Evolutionary conservation across 2,329 filamentous ascomycete species (phyloP).

Genomic region (Calonectria hawksworthii): DNA sequence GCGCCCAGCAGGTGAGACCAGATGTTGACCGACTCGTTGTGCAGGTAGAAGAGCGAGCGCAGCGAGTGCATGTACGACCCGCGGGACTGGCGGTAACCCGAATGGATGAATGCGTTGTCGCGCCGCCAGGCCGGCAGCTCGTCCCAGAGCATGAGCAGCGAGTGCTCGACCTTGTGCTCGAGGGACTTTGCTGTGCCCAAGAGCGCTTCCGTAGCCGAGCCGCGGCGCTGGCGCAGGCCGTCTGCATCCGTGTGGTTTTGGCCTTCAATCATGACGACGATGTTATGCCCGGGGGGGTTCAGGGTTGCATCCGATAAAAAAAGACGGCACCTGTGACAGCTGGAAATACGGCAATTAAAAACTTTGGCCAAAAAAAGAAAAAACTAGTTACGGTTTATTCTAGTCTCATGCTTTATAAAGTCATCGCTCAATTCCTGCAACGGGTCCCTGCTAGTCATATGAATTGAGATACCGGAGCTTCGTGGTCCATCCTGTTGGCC

Average conservation of each 20-base stretch:
- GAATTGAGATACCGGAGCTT: constrained; percentile 30
- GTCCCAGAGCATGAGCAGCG: constrained; percentile 68
- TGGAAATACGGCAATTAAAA: neutral
- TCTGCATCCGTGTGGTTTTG: constrained; percentile 20
- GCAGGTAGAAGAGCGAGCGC: constrained; percentile 65
- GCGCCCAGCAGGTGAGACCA: constrained; percentile 77
- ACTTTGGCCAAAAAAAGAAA: neutral
- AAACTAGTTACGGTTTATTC: neutral
- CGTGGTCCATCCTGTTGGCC: constrained; percentile 37
- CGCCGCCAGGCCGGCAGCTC: constrained; percentile 71
- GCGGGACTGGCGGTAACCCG: constrained; percentile 67
- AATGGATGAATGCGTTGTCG: constrained; percentile 69
- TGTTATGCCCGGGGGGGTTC: neutral
- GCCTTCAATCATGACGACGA: constrained; percentile 40
- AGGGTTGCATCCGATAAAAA: constrained; percentile 7
- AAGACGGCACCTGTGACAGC: neutral
- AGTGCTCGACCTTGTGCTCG: constrained; percentile 57
- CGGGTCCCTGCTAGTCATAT: constrained; percentile 16
- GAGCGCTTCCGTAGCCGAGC: constrained; percentile 47
- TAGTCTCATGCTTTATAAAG: neutral
- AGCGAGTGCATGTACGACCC: constrained; percentile 63
- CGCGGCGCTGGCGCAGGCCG: constrained; percentile 46
- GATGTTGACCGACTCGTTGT: constrained; percentile 76
- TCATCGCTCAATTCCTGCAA: neutral
- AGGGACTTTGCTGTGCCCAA: constrained; percentile 42